These are phyloP conservation scores for Tolypocladium nubicola DNA, from an alignment of 2,329 filamentous ascomycete species.

Conservation along the genomic window DNA sequence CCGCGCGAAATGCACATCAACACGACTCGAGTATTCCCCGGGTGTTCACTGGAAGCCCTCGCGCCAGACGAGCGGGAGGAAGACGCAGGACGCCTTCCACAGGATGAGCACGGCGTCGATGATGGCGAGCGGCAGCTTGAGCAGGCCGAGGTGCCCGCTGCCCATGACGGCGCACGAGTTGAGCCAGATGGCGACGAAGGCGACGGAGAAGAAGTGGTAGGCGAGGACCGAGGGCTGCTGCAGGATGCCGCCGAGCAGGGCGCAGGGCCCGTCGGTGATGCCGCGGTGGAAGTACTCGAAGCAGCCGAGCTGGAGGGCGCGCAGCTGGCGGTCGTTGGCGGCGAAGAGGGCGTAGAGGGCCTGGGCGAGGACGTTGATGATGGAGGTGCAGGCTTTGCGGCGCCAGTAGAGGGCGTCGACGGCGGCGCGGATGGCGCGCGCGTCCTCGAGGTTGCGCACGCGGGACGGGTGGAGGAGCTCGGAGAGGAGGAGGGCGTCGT, in stretches of 20 bases:
- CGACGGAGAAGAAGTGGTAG: slow-evolving; percentile 91
- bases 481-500: slow-evolving; percentile 73
- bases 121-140: slow-evolving; percentile 47
- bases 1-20: background rate
- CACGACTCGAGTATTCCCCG: background rate
- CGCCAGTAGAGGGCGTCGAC: slow-evolving; percentile 76
- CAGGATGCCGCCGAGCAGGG: slow-evolving; percentile 73
- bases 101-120: slow-evolving; percentile 60
- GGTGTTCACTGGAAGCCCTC: slow-evolving; percentile 35
- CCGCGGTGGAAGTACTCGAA: slow-evolving; percentile 82
- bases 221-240: slow-evolving; percentile 67
- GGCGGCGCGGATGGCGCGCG: slow-evolving; percentile 51
- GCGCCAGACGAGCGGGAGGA: slow-evolving; percentile 69
- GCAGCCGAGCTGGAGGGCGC: slow-evolving; percentile 77
- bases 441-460: slow-evolving; percentile 61
- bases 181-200: slow-evolving; percentile 75
- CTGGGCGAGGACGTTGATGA: slow-evolving; percentile 97
- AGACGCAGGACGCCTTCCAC: slow-evolving; percentile 71
- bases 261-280: slow-evolving; percentile 67
- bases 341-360: slow-evolving; percentile 88
- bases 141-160: slow-evolving; percentile 22
- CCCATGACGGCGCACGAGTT: slow-evolving; percentile 28
- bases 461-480: slow-evolving; percentile 59
- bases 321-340: slow-evolving; percentile 67
- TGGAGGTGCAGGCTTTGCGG: slow-evolving; percentile 69